Evolutionary conservation across 768 basidiomycete genomes (phyloP), one percentile per base, ranked within the genome.

Genomic region (Hericium coralloides): DNA sequence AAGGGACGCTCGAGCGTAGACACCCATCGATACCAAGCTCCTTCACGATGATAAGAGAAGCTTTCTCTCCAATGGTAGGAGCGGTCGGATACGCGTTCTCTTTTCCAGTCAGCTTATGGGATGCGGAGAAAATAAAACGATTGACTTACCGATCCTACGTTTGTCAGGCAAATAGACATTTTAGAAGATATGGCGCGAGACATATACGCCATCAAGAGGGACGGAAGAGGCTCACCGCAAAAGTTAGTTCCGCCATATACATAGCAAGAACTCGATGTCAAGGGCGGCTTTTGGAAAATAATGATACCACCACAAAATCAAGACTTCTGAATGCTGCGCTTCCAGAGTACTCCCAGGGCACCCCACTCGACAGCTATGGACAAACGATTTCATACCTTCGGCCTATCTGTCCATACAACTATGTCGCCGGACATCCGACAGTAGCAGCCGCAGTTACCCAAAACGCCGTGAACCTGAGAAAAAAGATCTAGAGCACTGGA

Each of bases 221-320:
- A 20, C 18, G 48, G 31, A 31, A 31, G 22, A 49, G 9, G 48
- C 53, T 17, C 12, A 49, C 48, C 48, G 63, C 61, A 82, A 23
- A 88, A 76, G 64, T 86, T 84, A 50, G 87, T 69, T 31, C 75
- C 75, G 0, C 82, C 83, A 59, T 87, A 85, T 15, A 87, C 83
- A 59, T 82, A n/a, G n/a, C n/a, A n/a, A n/a, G n/a, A n/a, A n/a
- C n/a, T n/a, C n/a, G n/a, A n/a, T n/a, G n/a, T n/a, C n/a, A n/a
- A n/a, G n/a, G n/a, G n/a, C n/a, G n/a, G n/a, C n/a, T n/a, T n/a
- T n/a, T n/a, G n/a, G n/a, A n/a, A n/a, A n/a, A n/a, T n/a, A n/a
- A n/a, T n/a, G n/a, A n/a, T n/a, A n/a, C n/a, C n/a, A n/a, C n/a
- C n/a, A n/a, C n/a, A n/a, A n/a, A n/a, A n/a, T n/a, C n/a, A n/a